Evolutionary conservation across 805 yeast genomes (phyloP), one percentile per base, ranked within the genome.

Genomic region (Pichia eremophila): DNA sequence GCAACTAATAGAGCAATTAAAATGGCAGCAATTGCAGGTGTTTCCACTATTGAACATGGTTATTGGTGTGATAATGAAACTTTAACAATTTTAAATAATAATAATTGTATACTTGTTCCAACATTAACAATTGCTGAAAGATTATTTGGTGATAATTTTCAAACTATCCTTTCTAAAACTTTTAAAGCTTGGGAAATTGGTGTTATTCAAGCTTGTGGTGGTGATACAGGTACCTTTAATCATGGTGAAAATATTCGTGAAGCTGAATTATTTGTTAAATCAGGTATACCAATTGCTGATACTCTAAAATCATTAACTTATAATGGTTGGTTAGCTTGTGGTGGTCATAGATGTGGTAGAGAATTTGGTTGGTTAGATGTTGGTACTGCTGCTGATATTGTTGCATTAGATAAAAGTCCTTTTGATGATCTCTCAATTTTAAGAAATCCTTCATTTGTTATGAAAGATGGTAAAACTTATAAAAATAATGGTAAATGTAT

Each of bases 221-320:
- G 63, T 11, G 63, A 59, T 41, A 59, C 63, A 11, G 63, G 63
- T 2, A 58, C 63, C 1, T 59, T 56, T 39, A 54, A 56, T n/a
- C 63, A 59, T 44, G 63, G 63, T 11, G 63, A 59, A 32, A 59
- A 59, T 44, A 52, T 58, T n/a, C 41, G 61, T 34, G 64, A 60
- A 38, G 58, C 56, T 28, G 64, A 60, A 48, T 47, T 60, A 46
- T 57, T 60, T 48, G 45, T 51, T 3, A 50, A 57, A 40, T 54
- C 62, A 7, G 64, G 64, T 2, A 47, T 60, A 44, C 60, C 62
- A 15, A 39, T 54, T 5, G 55, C 40, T 15, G 55, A 58, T 25
- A 50, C 57, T 3, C 45, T 60, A 36, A 45, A 52, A 28, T 43
- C 54, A 7, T 45, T 55, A 19, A 60, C 64, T 1, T 60, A 53